Evolutionary conservation across 108 stramenopile genomes (phyloP).

Genomic region (Cylindrotheca fusiformis): DNA sequence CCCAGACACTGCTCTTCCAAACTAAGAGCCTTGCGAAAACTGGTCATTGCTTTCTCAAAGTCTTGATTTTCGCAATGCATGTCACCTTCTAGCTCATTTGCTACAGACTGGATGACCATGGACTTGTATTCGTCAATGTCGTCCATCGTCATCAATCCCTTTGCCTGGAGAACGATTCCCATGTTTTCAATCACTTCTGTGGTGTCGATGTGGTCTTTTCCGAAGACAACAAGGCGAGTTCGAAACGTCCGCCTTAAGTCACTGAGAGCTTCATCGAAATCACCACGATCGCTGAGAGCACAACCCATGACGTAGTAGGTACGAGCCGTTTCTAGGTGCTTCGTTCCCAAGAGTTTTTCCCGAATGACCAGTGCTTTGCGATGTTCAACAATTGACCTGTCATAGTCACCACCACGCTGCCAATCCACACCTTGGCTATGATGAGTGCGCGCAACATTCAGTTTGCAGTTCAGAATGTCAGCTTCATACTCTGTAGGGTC

Average conservation of each 20-base stretch:
- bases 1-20: constrained; percentile 30
- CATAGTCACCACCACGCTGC: constrained; percentile 28
- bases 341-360: constrained; percentile 25
- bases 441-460: constrained; percentile 33
- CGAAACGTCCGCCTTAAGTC: constrained; percentile 29
- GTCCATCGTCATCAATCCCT: constrained; percentile 13
- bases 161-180: constrained; percentile 22
- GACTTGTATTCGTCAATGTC: constrained; percentile 23
- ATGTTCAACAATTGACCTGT: constrained; percentile 24
- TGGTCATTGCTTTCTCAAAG: constrained; percentile 21
- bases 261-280: constrained; percentile 35
- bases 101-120: constrained; percentile 20
- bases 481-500: constrained; percentile 1
- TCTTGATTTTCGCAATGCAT: constrained; percentile 9
- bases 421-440: constrained; percentile 24
- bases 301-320: constrained; percentile 40
- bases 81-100: constrained; percentile 34
- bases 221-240: constrained; percentile 15
- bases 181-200: constrained; percentile 29
- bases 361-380: constrained; percentile 36
- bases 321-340: constrained; percentile 33
- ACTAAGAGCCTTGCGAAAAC: constrained; percentile 21
- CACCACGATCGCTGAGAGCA: constrained; percentile 35
- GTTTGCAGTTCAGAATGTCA: constrained; percentile 23
- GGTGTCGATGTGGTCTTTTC: constrained; percentile 28